phyloP scores from a whole-genome alignment of 2,329 filamentous ascomycete genomes.

The Kalaharituber pfeilii region DNA sequence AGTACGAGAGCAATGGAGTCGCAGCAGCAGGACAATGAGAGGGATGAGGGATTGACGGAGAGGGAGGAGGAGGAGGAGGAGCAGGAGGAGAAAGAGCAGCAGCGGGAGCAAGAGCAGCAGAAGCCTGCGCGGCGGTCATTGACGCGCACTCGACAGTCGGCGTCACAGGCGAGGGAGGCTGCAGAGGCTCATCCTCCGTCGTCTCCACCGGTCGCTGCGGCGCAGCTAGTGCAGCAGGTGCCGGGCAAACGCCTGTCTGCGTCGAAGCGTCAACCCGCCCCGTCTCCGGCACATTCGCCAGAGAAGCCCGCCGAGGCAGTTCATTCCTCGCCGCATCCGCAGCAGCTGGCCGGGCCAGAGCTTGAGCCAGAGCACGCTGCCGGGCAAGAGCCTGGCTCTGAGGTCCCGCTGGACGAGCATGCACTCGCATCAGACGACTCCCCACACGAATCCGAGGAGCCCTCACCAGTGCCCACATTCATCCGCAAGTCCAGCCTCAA shows the following conservation, averaged over 20 bases:
- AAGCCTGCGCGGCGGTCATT: no score
- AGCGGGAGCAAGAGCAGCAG: slow-evolving; percentile 21
- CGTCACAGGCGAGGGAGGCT: neutral
- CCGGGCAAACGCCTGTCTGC: neutral
- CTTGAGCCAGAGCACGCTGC: neutral
- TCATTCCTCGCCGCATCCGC: neutral
- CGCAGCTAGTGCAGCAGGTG: neutral
- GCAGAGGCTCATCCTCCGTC: neutral
- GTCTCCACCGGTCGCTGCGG: neutral
- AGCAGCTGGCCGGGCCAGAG: neutral
- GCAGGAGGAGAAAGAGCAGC: slow-evolving; percentile 4
- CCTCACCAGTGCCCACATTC: slow-evolving; percentile 11
- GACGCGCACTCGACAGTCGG: neutral
- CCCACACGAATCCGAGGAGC: neutral
- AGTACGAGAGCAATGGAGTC: no score
- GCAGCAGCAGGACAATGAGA: no score
- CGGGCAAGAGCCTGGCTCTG: neutral
- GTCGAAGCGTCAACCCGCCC: neutral
- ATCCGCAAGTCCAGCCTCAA: slow-evolving; percentile 73
- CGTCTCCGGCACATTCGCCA: neutral
- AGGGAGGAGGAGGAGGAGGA: neutral
- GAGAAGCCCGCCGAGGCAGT: neutral
- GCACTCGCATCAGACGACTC: neutral
- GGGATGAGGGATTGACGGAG: neutral
- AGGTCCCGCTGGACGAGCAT: neutral